Base-by-base conservation (phyloP, 2,329 filamentous ascomycete genomes). In the Pestalotiopsis sp. region DNA sequence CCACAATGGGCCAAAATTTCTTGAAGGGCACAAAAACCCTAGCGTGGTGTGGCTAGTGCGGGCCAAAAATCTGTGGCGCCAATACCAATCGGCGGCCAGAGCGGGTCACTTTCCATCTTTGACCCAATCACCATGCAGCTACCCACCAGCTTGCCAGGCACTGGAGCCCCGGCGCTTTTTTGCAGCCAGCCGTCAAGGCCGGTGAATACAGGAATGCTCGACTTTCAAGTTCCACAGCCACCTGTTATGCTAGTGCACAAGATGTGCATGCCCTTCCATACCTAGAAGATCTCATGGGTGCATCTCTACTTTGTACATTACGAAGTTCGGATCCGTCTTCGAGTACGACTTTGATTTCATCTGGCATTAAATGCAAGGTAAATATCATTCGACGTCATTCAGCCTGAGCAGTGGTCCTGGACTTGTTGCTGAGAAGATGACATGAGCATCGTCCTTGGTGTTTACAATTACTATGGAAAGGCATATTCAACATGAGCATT, bases 31-130 rank as follows among this genome's bases (percentile, higher is more conserved):
- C 64, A 56, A 66, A 66, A 66, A 66, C 64, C 64, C 64, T 66
- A 66, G 64, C 12, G 25, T 79, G 78, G 78, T 75, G 71, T 71
- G 70, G 75, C 72, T 72, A 69, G 72, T 70, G 73, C 77, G 75
- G 76, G 31, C 5, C 31, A 36, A 36, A 79, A 23, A 59, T 27
- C 27, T 62, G 59, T 62, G 59, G 59, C 59, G 59, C 17, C 11
- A 23, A 1, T 17, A 2, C 13, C 17, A 52, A 52, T 52, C 45
- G 45, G 17, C 17, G 45, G 45, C 20, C 45, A 9, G 9, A 20
- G 45, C 20, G 45, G n/a, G 14, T 11, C 17, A 4, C 17, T n/a
- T 1, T n/a, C 2, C 7, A 20, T 9, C 14, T n/a, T n/a, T n/a
- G 5, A 23, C 17, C 45, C 45, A 52, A 52, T 52, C 45, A 52